Evolutionary conservation across 2,329 filamentous ascomycete genomes (phyloP), one percentile per base, ranked within the genome.

Genomic region (Fusarium beomiforme): DNA sequence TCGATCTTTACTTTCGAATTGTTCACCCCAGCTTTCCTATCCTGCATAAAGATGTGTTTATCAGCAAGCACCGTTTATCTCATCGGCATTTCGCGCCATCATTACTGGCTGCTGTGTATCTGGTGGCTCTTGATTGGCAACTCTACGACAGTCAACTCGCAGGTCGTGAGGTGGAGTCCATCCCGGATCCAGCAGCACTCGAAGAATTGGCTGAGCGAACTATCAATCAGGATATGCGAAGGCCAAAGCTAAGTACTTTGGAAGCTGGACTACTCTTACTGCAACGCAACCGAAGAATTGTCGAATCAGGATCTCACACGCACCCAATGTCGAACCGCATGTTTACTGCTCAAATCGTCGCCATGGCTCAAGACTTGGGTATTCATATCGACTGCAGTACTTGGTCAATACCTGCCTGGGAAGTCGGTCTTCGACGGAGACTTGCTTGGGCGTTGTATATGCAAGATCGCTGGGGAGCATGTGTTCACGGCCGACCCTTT

Each of bases 1-100:
- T 93, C 70, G 88, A 90, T 70, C 83, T 92, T 23, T 93, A 92
- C 81, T 92, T 92, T 76, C 83, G 87, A 29, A 86, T 89, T 41
- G 84, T 90, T 12, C 88, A 90, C 70, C 88, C 88, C 0, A 85
- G 83, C 61, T 89, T 87, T 71, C 88, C 88, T 3, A 85, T 90
- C 49, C 76, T 90, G 6, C 87, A 90, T 73, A 90, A 90, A 75
- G 86, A 85, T 34, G 87, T 90, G 16, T 90, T 89, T 65, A 81
- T 90, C 39, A 88, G 89, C 73, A 90, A 90, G 75, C 89, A 90
- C 71, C 82, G 83, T 31, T 81, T 86, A 14, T 87, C 86, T 0
- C 86, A 88, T 70, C 82, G 84, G 41, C 87, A 90, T 70, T 87
- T 91, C 67, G 87, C 88, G 1, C 87, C 88, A 2, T 86, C 88